Conservation (phyloP, 2,329 filamentous ascomycete species). For the Malbranchea zuffiana region DNA sequence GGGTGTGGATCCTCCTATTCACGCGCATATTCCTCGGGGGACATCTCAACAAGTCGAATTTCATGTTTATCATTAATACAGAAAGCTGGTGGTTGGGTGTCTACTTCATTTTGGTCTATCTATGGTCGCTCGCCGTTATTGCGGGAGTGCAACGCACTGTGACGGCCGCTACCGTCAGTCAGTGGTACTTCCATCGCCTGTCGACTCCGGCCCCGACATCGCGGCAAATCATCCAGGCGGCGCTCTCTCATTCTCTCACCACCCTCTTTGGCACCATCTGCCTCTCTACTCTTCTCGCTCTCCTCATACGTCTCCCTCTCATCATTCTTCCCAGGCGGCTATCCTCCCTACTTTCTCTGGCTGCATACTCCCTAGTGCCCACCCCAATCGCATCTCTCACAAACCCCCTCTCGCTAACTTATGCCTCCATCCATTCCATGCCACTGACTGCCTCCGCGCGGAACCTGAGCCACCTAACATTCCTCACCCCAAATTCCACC, state of each 20-base stretch:
- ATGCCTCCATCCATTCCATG: slow-evolving; percentile 85
- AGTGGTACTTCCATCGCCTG: slow-evolving; percentile 98
- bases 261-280: slow-evolving; percentile 89
- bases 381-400: slow-evolving; percentile 76
- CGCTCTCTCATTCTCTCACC: slow-evolving; percentile 67
- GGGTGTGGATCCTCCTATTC: slow-evolving; percentile 96
- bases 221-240: slow-evolving; percentile 69
- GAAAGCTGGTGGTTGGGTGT: slow-evolving; percentile 93
- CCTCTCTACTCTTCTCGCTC: slow-evolving; percentile 67
- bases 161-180: slow-evolving; percentile 87
- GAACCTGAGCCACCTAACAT: slow-evolving; percentile 69
- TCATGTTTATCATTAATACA: slow-evolving; percentile 68
- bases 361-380: slow-evolving; percentile 70
- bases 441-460: slow-evolving; percentile 66
- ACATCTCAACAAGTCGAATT: slow-evolving; percentile 48
- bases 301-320: slow-evolving; percentile 74
- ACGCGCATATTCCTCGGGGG: slow-evolving; percentile 90
- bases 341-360: slow-evolving; percentile 56
- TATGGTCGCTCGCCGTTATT: slow-evolving; percentile 85
- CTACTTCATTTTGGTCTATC: slow-evolving; percentile 85
- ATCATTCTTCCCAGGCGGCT: slow-evolving; percentile 70
- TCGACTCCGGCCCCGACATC: slow-evolving; percentile 66
- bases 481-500: slow-evolving; percentile 61
- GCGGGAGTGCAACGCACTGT: slow-evolving; percentile 82
- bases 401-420: slow-evolving; percentile 84